These are phyloP conservation scores for Trametes gibbosa DNA, from an alignment of 768 basidiomycete species.

Conservation along the genomic window DNA sequence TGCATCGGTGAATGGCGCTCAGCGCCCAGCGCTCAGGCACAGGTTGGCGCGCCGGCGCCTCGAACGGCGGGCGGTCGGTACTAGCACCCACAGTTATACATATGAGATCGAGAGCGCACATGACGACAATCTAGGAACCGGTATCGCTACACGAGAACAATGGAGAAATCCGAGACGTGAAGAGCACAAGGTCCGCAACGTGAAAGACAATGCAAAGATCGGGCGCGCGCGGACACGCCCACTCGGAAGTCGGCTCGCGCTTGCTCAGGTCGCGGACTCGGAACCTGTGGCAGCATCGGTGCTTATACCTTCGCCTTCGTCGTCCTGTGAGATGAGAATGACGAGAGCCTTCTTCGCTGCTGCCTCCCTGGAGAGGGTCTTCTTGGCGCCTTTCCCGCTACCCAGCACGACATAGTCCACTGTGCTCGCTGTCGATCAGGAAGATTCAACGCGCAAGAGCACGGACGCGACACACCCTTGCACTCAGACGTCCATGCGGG, in stretches of 20 bases:
- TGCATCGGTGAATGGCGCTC: no score
- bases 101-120: background rate
- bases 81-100: conserved; percentile 9
- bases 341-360: conserved; percentile 18
- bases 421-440: conserved; percentile 25
- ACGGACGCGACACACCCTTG: conserved; percentile 43
- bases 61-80: background rate
- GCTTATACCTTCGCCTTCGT: background rate
- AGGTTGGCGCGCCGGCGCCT: background rate
- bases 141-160: background rate
- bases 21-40: background rate
- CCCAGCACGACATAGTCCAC: conserved; percentile 52
- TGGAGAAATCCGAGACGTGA: conserved; percentile 3
- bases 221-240: background rate
- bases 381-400: conserved; percentile 47
- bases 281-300: background rate
- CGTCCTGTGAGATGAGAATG: background rate
- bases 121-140: conserved; percentile 5
- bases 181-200: background rate
- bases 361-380: conserved; percentile 34
- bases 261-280: conserved; percentile 1
- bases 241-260: background rate
- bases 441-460: background rate
- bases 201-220: background rate
- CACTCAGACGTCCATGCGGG: conserved; percentile 57